Conservation (phyloP, 2,329 filamentous ascomycete species). For the Dendrostoma leiphaemia region DNA sequence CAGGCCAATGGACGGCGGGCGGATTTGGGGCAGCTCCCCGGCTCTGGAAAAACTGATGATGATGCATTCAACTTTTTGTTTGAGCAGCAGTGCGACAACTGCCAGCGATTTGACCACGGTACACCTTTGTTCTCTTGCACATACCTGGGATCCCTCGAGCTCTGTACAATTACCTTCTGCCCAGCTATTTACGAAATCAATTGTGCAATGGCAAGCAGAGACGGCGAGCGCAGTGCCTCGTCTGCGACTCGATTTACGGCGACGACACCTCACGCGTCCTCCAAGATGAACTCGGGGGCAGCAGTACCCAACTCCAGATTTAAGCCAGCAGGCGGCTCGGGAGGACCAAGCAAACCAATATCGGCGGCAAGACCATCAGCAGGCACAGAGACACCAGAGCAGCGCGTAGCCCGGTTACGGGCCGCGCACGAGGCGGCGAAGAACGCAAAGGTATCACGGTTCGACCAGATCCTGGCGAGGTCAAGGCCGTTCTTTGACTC, state of each 20-base stretch:
- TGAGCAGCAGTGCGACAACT: no score
- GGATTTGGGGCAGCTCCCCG: conserved; percentile 3
- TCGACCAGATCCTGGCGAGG: conserved; percentile 48
- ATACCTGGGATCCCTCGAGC: no score
- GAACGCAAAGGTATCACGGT: conserved; percentile 52
- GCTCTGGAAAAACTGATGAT: conserved; percentile 13
- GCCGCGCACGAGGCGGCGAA: conserved; percentile 67
- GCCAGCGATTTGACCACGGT: not conserved
- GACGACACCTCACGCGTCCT: conserved; percentile 67
- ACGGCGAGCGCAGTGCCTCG: conserved; percentile 59
- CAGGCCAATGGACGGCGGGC: not conserved
- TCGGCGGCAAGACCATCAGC: conserved; percentile 8
- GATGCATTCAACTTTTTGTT: conserved; percentile 8
- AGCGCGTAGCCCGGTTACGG: conserved; percentile 67
- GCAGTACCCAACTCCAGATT: conserved; percentile 23
- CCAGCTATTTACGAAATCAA: not conserved
- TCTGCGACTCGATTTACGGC: conserved; percentile 79
- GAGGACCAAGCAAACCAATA: conserved; percentile 8
- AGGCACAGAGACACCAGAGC: conserved; percentile 60
- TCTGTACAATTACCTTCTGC: no score
- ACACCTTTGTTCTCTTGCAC: not conserved
- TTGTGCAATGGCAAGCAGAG: conserved; percentile 12
- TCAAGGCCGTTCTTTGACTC: conserved; percentile 53
- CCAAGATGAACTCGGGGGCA: conserved; percentile 47
- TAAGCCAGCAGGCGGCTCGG: conserved; percentile 19